Base-by-base conservation (phyloP, 352 stramenopile species). In the Phytophthora pisi region DNA sequence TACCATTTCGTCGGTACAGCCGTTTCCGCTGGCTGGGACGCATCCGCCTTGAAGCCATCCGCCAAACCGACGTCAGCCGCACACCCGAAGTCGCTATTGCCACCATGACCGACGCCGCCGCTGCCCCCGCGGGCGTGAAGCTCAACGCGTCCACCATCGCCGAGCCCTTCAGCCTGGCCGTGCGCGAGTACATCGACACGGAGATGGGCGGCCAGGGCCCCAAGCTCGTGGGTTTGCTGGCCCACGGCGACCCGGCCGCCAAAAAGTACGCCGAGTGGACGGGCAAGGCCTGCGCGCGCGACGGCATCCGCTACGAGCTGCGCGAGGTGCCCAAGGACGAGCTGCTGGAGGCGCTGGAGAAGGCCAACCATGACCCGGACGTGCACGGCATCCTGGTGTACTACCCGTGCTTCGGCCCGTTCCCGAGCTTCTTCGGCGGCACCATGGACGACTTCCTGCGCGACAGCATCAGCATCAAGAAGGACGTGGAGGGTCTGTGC, bases 381-480 rank as follows among this genome's bases (percentile, higher is more conserved):
- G 96, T 98, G 51, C 93, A 98, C 80, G 96, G 97, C 40, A 98
- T 99, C 65, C 97, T 99, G 57, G 92, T 99, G 16, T 99, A 99
- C 81, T 99, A 99, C 82, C 97, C 97, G 51, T 98, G 98, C 79
- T 99, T 99, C 68, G 97, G 97, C 43, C 72, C 92, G 46, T 97
- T 98, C 65, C 96, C 97, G 64, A 98, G 88, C 46, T 99, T 99
- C 75, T 98, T 89, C 61, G 97, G 97, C 28, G 95, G 93, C 49
- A 93, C 87, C 58, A 98, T 99, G 86, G 97, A 99, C 84, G 97
- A 99, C 80, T 99, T 99, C 58, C 66, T 99, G 30, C 90, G 97
- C 60, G 97, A 99, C 82, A 93, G 79, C 31, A 96, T 99, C 51
- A 98, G 90, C 43, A 90, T 97, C 64, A 97, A 98, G 78, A 99